These are phyloP conservation scores for Penicillium dipodomyicola DNA, from an alignment of 495 filamentous ascomycete genomes.

Conservation along the genomic window DNA sequence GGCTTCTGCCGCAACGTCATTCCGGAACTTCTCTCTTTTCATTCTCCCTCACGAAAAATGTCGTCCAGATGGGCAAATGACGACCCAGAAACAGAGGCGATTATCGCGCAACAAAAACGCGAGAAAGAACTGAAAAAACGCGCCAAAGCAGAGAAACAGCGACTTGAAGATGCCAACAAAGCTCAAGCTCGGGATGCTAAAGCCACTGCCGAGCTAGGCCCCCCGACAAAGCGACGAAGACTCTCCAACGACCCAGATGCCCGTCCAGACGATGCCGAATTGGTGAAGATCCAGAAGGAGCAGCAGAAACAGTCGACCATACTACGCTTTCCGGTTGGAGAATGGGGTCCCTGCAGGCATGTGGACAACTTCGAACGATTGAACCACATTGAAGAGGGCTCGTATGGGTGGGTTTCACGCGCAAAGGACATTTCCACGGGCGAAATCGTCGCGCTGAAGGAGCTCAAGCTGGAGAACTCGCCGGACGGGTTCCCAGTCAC, in stretches of 20 bases:
- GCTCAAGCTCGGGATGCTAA: constrained; percentile 25
- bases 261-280: constrained; percentile 31
- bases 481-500: constrained; percentile 90
- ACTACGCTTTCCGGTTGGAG: constrained; percentile 65
- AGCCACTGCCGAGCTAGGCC: constrained; percentile 28
- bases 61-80: constrained; percentile 86
- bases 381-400: constrained; percentile 96
- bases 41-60: constrained; percentile 47
- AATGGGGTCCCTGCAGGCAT: constrained; percentile 74
- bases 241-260: constrained; percentile 44
- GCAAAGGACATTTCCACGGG: constrained; percentile 78
- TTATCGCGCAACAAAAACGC: constrained; percentile 68
- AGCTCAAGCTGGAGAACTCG: constrained; percentile 83
- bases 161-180: constrained; percentile 57
- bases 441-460: constrained; percentile 88
- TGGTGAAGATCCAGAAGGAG: constrained; percentile 23
- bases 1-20: constrained; percentile 37
- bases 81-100: constrained; percentile 64
- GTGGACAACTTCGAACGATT: constrained; percentile 88
- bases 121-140: constrained; percentile 91
- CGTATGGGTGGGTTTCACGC: constrained; percentile 90
- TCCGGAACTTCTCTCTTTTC: constrained; percentile 9
- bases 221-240: constrained; percentile 45
- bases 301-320: constrained; percentile 43
- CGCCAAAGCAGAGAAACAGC: constrained; percentile 80